phyloP scores from a whole-genome alignment of 805 yeast genomes.

The Hanseniaspora singularis region DNA sequence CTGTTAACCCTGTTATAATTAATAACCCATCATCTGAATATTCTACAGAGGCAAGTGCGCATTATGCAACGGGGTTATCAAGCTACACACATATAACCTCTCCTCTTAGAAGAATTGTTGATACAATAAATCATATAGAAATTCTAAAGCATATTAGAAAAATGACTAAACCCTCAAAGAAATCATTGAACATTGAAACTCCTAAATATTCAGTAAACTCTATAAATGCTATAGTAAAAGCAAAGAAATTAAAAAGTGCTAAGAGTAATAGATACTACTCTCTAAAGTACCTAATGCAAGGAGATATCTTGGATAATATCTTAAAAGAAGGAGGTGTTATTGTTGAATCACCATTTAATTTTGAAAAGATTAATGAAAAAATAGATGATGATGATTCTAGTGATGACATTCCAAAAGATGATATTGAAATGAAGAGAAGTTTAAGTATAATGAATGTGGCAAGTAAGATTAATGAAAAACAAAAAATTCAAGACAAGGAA shows the following conservation, averaged over 20 bases:
- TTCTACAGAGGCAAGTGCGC: constrained; percentile 32
- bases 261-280: neutral
- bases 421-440: constrained; percentile 1
- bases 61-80: constrained; percentile 51
- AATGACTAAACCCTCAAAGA: too few species aligned
- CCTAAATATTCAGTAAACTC: too few species aligned
- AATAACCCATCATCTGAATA: constrained; percentile 4
- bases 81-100: constrained; percentile 71
- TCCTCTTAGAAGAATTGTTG: constrained; percentile 75
- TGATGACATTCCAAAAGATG: neutral
- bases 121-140: constrained; percentile 71
- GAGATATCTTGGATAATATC: neutral
- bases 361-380: neutral
- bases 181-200: too few species aligned
- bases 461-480: neutral
- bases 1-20: neutral
- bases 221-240: neutral
- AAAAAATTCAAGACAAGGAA: neutral
- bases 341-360: neutral
- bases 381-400: neutral
- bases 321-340: constrained; percentile 4
- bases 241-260: neutral
- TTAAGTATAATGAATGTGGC: neutral
- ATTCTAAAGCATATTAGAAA: constrained; percentile 36
- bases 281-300: neutral